Base-by-base conservation (phyloP, 202 grass and related monocot genomes). In the Schoenoplectus tabernaemontani region DNA sequence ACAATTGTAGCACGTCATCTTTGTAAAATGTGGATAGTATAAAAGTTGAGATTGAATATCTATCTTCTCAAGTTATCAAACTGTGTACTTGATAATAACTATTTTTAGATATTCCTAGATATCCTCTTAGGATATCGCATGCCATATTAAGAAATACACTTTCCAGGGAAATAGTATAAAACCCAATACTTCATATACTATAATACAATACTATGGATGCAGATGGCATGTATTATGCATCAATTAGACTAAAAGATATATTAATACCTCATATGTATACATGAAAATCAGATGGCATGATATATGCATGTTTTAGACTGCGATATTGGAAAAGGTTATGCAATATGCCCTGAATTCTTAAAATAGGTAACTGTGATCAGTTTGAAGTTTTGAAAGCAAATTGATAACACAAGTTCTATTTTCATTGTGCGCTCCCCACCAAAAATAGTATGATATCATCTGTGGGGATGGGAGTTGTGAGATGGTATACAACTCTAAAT, bases 381-480 rank as follows among this genome's bases (percentile, higher is more conserved):
- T 61, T 36, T 61, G 1, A 23, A 61, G 15, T 60, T 78, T n/a
- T 56, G 1, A 5, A 15, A n/a, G n/a, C n/a, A n/a, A 79, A 61
- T 79, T 44, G 59, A 80, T 58, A 51, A 43, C 39, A 64, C 42
- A 59, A 3, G 26, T 7, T 26, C 33, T 64, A 59, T 64, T 82
- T 86, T 67, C 37, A 76, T 51, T 78, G 59, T 86, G 79, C 50
- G 37, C 33, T 34, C 68, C 80, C 84, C 84, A 86, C 84, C 78
- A 69, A 59, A 33, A 74, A 77, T 70, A 59, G 64, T 44, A 33
- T 79, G 12, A 70, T n/a, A 37, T 69, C 58, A 24, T 37, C 37
- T 69, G 41, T 64, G 41, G 39, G 64, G 5, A 50, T 54, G 54
- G 33, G 23, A 1, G 11, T 24, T 72, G 11, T 50, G 0, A 16